phyloP scores from a whole-genome alignment of 169 alveolate genomes.

The Cytauxzoon felis region DNA sequence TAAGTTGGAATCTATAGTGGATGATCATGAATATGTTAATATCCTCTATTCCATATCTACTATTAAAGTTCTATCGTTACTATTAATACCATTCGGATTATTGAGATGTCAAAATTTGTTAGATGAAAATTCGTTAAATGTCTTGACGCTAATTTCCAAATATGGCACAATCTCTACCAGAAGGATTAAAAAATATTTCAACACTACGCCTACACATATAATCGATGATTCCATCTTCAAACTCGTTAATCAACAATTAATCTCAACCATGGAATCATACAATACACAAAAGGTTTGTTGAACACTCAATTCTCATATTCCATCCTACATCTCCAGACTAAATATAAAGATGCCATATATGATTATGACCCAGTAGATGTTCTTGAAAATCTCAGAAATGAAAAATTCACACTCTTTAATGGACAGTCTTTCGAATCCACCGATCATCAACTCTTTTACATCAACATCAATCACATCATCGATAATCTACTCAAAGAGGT shows the following conservation, averaged over 20 bases:
- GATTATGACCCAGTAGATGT: no score
- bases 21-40: slow-evolving; percentile 7
- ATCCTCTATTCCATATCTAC: slow-evolving; percentile 34
- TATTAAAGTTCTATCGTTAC: slow-evolving; percentile 23
- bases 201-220: neutral
- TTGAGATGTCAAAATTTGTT: slow-evolving; percentile 21
- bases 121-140: slow-evolving; percentile 12
- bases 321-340: no score
- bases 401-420: neutral
- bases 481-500: slow-evolving; percentile 15
- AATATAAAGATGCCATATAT: no score
- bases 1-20: neutral
- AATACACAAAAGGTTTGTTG: no score
- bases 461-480: neutral
- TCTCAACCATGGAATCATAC: neutral
- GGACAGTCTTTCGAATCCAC: neutral
- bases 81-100: slow-evolving; percentile 37
- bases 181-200: slow-evolving; percentile 9
- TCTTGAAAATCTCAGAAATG: slow-evolving; percentile 7
- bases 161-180: slow-evolving; percentile 44
- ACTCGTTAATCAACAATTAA: neutral
- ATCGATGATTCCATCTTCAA: slow-evolving; percentile 8
- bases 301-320: no score
- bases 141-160: slow-evolving; percentile 16
- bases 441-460: slow-evolving; percentile 10